Base-by-base conservation (phyloP, 2,329 filamentous ascomycete species). In the Colletotrichum filicis region DNA sequence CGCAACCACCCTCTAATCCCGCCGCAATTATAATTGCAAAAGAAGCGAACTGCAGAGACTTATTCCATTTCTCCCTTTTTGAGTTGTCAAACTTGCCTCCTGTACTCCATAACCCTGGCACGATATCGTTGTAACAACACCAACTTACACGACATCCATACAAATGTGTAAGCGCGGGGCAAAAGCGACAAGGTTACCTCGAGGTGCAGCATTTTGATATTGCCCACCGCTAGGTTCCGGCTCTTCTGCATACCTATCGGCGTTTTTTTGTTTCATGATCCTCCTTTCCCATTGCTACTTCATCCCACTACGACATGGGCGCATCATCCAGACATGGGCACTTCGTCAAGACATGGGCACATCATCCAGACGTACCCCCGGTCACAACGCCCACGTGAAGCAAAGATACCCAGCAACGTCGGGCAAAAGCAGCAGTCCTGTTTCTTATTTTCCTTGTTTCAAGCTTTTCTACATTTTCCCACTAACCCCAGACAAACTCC, bases 381-480 rank as follows among this genome's bases (percentile, higher is more conserved):
- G 11, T 55, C 46, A 28, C 55, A 49, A 52, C 26, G 19, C 26
- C 16, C 24, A 68, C 9, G n/a, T 24, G 22, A 42, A 19, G 55
- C 55, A 56, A 42, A 42, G 42, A 32, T 42, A 56, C 46, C 55
- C 35, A 16, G 55, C 32, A 60, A 56, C 37, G 46, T 55, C 14
- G 26, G 32, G 22, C 24, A 42, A 9, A n/a, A 9, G 37, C 53
- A 49, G 32, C 30, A 35, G 30, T 55, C 42, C 61, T 37, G 24
- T 64, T 19, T 19, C 53, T 24, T 60, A 53, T 49, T 65, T 55
- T 32, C 42, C 28, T 70, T 60, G 66, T 73, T 65, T 73, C 60
- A 60, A 55, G 19, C 42, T 60, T 65, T 28, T 70, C 32, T 65
- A 60, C 53, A 46, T 73, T 32, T 73, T 66, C 60, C 32, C 30